Conservation (phyloP, 345 rosid genomes). For the Citrus cavaleriei region DNA sequence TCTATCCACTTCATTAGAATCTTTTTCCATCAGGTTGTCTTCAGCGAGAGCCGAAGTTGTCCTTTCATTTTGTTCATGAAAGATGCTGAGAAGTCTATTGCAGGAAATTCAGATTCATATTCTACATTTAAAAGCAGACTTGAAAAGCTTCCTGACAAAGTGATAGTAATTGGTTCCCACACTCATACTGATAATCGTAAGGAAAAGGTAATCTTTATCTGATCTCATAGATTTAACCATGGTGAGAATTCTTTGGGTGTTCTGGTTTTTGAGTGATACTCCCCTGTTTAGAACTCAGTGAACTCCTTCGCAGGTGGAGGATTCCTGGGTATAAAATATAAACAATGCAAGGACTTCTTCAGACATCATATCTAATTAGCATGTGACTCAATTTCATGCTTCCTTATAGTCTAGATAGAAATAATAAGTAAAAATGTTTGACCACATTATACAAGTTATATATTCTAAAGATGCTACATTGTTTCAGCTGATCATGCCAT, state of each 20-base stretch:
- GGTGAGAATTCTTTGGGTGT: not conserved
- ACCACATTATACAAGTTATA: not conserved
- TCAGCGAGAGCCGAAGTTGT: conserved; percentile 61
- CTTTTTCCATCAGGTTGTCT: conserved; percentile 51
- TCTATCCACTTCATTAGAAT: conserved; percentile 5
- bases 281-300: not conserved
- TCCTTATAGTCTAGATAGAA: not conserved
- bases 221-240: not conserved
- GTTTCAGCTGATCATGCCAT: not conserved
- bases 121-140: conserved; percentile 61
- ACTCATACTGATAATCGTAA: conserved; percentile 63
- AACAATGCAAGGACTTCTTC: not conserved
- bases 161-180: conserved; percentile 77
- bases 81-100: conserved; percentile 88
- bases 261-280: not conserved
- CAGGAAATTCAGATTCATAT: conserved; percentile 61
- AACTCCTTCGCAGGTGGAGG: not conserved
- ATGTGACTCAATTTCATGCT: not conserved
- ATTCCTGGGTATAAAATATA: not conserved
- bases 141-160: conserved; percentile 73
- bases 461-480: not conserved
- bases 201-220: conserved; percentile 62
- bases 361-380: not conserved
- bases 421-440: not conserved
- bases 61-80: conserved; percentile 90